A percentile compares a stretch with the other conserved stretches of the same genome.
Evolutionary conservation across 73 alveolate genomes (phyloP).

Genomic region (Stentor roeselii): DNA sequence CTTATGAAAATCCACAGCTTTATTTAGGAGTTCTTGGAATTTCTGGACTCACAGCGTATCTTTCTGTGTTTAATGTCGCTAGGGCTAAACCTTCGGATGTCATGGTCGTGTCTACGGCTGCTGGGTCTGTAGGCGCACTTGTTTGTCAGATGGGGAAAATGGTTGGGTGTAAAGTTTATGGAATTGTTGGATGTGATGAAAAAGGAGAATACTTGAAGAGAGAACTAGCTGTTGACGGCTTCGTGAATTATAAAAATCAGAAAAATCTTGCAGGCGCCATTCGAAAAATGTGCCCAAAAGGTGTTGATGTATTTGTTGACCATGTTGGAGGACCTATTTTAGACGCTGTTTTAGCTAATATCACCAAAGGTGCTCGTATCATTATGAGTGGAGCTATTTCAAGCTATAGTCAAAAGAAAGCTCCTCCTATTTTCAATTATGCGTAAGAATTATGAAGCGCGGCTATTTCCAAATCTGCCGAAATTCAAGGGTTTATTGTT

Average conservation of each 20-base stretch:
- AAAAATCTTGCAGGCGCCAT: constrained; percentile 8
- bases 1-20: constrained; percentile 4
- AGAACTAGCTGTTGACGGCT: constrained; percentile 7
- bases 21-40: constrained; percentile 11
- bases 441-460: neutral
- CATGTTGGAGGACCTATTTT: constrained; percentile 29
- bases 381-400: constrained; percentile 34
- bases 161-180: constrained; percentile 26
- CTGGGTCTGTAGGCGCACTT: constrained; percentile 36
- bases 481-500: constrained; percentile 17
- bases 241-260: constrained; percentile 24
- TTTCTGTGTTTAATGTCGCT: neutral
- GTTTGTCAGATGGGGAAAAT: constrained; percentile 34
- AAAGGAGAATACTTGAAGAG: constrained; percentile 12
- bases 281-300: constrained; percentile 26
- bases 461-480: neutral
- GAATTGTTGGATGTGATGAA: constrained; percentile 28
- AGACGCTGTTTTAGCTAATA: constrained; percentile 19
- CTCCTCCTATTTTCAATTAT: constrained; percentile 7
- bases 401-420: constrained; percentile 2
- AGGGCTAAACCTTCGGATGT: neutral
- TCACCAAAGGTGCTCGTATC: constrained; percentile 32
- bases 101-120: constrained; percentile 36
- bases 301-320: constrained; percentile 31
- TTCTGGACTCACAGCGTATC: constrained; percentile 16